Conservation (phyloP, 257 asterid genomes). For the Hygrophila difformis region DNA sequence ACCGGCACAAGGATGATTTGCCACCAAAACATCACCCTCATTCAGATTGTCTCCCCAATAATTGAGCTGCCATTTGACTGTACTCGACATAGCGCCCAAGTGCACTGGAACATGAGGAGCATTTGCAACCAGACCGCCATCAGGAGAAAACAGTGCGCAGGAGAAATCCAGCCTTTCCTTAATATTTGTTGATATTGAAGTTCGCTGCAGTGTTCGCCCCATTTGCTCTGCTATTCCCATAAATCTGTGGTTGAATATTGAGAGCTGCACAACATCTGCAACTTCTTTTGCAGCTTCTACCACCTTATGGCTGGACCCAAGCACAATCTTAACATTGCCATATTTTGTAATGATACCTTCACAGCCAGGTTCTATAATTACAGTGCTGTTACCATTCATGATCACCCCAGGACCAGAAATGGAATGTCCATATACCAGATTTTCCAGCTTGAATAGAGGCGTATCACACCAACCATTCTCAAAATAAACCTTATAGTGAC, state of each 20-base stretch:
- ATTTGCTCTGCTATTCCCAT: constrained; percentile 99
- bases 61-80: constrained; percentile 84
- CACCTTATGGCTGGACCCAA: constrained; percentile 29
- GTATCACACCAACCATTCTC: constrained; percentile 63
- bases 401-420: constrained; percentile 75
- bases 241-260: constrained; percentile 87
- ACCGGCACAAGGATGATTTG: constrained; percentile 93
- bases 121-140: constrained; percentile 93
- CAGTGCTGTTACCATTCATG: constrained; percentile 95
- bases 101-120: constrained; percentile 99
- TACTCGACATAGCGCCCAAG: constrained; percentile 98
- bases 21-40: constrained; percentile 91
- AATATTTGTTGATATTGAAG: constrained; percentile 90
- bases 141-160: constrained; percentile 93
- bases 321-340: constrained; percentile 73
- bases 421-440: constrained; percentile 51
- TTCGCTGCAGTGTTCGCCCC: constrained; percentile 97
- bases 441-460: constrained; percentile 72
- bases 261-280: constrained; percentile 95
- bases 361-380: constrained; percentile 79
- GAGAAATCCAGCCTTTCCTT: constrained; percentile 95
- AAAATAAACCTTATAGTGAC: constrained; percentile 54
- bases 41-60: constrained; percentile 69
- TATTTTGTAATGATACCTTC: constrained; percentile 62
- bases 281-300: constrained; percentile 50